phyloP scores from a whole-genome alignment of 805 yeast species.

The Clavispora santaluciae region DNA sequence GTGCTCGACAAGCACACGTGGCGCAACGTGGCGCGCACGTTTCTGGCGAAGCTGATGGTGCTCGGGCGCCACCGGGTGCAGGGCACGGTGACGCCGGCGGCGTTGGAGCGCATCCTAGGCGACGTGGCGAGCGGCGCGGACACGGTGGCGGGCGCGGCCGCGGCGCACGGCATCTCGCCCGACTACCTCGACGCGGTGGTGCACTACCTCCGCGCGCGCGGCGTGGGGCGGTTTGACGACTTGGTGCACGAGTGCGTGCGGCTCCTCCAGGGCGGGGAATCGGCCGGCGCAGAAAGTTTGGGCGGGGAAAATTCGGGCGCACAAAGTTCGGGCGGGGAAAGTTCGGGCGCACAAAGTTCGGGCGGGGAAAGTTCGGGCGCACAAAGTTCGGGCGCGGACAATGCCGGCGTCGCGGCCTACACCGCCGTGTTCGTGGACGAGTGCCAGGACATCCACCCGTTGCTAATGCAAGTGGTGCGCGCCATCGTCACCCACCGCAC shows the following conservation, averaged over 20 bases:
- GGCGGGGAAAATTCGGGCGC: slow-evolving; percentile 1
- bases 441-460: slow-evolving; percentile 63
- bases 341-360: no score
- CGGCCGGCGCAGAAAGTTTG: slow-evolving; percentile 19
- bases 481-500: slow-evolving; percentile 34
- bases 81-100: slow-evolving; percentile 19
- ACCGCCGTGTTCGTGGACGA: slow-evolving; percentile 59
- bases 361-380: no score
- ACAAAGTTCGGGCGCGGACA: no score
- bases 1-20: slow-evolving; percentile 55
- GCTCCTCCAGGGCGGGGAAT: slow-evolving; percentile 8
- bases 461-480: slow-evolving; percentile 41
- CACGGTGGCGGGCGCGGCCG: slow-evolving; percentile 21
- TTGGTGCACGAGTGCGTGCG: slow-evolving; percentile 28
- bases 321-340: not conserved
- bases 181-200: slow-evolving; percentile 24
- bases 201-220: slow-evolving; percentile 26
- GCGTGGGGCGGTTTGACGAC: slow-evolving; percentile 33
- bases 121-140: slow-evolving; percentile 19
- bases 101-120: slow-evolving; percentile 22
- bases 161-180: slow-evolving; percentile 19
- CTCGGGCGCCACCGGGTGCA: slow-evolving; percentile 21
- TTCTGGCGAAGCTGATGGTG: slow-evolving; percentile 31
- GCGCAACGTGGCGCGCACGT: slow-evolving; percentile 31
- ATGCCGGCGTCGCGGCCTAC: slow-evolving; percentile 15